Evolutionary conservation across 345 rosid species (phyloP).

Genomic region (Syzygium jambos): DNA sequence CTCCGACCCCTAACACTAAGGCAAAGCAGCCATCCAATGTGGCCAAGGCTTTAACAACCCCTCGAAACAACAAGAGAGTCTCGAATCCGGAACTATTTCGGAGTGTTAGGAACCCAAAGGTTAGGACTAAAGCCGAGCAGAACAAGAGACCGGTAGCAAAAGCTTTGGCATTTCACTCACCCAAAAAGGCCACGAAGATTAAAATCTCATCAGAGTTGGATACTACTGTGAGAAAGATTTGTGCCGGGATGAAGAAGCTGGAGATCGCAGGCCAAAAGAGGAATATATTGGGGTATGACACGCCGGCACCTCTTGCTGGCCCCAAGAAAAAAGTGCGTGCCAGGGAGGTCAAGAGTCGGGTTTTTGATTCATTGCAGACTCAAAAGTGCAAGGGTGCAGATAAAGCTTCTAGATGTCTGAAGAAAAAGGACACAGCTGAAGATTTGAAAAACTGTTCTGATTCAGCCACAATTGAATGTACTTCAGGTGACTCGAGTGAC

Average conservation of each 20-base stretch:
- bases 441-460: neutral
- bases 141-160: conserved; percentile 40
- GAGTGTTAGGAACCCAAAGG: conserved; percentile 57
- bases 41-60: conserved; percentile 55
- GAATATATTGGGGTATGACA: conserved; percentile 14
- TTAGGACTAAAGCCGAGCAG: conserved; percentile 19
- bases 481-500: conserved; percentile 19
- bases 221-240: conserved; percentile 34
- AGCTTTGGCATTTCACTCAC: conserved; percentile 75
- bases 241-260: conserved; percentile 64
- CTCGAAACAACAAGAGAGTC: conserved; percentile 32
- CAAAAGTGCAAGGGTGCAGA: conserved; percentile 23
- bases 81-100: conserved; percentile 42
- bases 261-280: conserved; percentile 42
- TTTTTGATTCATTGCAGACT: conserved; percentile 46
- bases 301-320: conserved; percentile 18
- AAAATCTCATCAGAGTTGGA: conserved; percentile 47
- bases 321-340: conserved; percentile 36
- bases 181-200: conserved; percentile 50
- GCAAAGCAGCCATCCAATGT: conserved; percentile 14
- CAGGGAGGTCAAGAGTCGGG: conserved; percentile 89
- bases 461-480: conserved; percentile 6
- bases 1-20: conserved; percentile 39
- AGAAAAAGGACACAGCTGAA: conserved; percentile 18
- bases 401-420: conserved; percentile 22